Conservation (phyloP, 2,329 filamentous ascomycete species). For the Fusarium nanum region DNA sequence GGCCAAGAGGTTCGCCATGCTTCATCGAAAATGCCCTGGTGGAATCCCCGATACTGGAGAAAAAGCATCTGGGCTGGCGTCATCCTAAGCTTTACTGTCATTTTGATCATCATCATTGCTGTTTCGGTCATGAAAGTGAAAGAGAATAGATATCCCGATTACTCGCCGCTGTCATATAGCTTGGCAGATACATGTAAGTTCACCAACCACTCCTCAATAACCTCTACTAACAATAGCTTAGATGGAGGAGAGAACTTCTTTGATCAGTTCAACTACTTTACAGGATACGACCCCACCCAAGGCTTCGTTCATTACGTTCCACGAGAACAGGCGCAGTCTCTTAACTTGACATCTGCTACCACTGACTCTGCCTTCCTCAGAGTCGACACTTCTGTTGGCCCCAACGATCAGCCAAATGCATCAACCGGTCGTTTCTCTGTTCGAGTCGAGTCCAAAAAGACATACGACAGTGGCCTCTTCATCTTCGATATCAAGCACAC, state of each 20-base stretch:
- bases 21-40: constrained; percentile 52
- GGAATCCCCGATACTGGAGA: constrained; percentile 65
- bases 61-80: constrained; percentile 62
- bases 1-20: constrained; percentile 38
- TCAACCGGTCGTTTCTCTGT: constrained; percentile 72
- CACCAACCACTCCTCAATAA: not conserved
- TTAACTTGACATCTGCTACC: constrained; percentile 72
- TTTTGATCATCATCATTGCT: constrained; percentile 61
- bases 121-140: constrained; percentile 57
- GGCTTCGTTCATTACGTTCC: constrained; percentile 68
- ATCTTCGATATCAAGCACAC: constrained; percentile 74
- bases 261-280: constrained; percentile 66
- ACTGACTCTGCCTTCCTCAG: constrained; percentile 64
- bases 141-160: constrained; percentile 61
- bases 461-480: constrained; percentile 73
- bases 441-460: constrained; percentile 69
- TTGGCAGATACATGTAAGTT: constrained; percentile 62
- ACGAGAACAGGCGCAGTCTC: constrained; percentile 52
- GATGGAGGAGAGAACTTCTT: constrained; percentile 64
- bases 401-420: constrained; percentile 59
- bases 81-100: constrained; percentile 54
- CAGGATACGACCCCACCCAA: constrained; percentile 60
- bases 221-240: constrained; percentile 41
- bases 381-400: constrained; percentile 70
- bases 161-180: constrained; percentile 59